A percentile compares a stretch with the other conserved stretches of the same genome.
Conservation (phyloP, 176 grass and related monocot species). For the Phoenix roebelenii region DNA sequence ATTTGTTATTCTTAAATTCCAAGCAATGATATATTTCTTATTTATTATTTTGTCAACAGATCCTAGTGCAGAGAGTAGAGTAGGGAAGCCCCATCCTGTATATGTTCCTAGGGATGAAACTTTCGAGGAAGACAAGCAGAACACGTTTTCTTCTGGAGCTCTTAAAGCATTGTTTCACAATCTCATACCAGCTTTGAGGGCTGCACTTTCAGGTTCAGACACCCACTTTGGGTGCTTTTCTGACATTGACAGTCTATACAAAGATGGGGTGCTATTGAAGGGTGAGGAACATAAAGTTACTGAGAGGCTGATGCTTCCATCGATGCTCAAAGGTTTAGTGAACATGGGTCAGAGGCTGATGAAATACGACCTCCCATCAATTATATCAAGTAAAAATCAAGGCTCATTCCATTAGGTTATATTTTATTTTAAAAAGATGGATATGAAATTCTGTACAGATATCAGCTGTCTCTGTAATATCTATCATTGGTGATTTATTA, state of each 20-base stretch:
- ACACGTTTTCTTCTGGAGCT: constrained; percentile 14
- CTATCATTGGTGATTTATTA: neutral
- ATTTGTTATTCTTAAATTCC: too few species aligned
- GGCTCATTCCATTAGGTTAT: neutral
- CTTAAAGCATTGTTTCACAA: constrained; percentile 24
- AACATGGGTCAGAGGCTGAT: constrained; percentile 17
- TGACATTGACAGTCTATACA: constrained; percentile 22
- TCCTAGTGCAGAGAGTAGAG: constrained; percentile 27
- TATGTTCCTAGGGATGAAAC: constrained; percentile 23
- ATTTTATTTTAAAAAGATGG: too few species aligned
- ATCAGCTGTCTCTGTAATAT: neutral
- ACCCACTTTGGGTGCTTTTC: constrained; percentile 25
- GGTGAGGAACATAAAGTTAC: constrained; percentile 1
- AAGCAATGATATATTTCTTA: too few species aligned
- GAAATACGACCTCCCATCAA: constrained; percentile 22
- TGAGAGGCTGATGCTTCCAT: constrained; percentile 9
- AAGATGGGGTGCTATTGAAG: constrained; percentile 13
- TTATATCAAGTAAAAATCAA: constrained; percentile 27
- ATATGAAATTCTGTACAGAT: too few species aligned
- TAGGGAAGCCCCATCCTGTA: constrained; percentile 31
- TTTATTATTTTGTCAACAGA: constrained; percentile 14
- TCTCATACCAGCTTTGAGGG: constrained; percentile 17
- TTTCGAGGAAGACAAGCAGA: constrained; percentile 24
- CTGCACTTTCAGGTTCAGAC: constrained; percentile 18
- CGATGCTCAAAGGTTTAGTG: neutral